Evolutionary conservation across 306 rosid species (phyloP).

Genomic region (Malus sieversii): DNA sequence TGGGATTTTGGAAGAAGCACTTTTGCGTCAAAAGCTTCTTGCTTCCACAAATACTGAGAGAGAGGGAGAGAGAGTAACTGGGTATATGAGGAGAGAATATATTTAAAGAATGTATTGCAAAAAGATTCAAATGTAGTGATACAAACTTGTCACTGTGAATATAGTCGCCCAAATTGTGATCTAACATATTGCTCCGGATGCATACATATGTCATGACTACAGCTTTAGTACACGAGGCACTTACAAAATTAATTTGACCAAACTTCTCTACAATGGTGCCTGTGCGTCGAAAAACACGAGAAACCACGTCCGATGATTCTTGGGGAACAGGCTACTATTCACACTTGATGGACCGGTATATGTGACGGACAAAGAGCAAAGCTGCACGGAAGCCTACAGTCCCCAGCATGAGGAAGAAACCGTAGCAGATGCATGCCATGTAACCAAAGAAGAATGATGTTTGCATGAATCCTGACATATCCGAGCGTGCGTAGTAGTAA

Average conservation of each 20-base stretch:
- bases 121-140: slow-evolving; percentile 36
- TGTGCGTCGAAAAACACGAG: slow-evolving; percentile 3
- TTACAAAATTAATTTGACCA: slow-evolving; percentile 51
- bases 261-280: slow-evolving; percentile 42
- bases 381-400: slow-evolving; percentile 66
- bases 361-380: slow-evolving; percentile 56
- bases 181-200: slow-evolving; percentile 40
- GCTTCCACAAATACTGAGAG: neutral
- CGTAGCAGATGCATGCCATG: slow-evolving; percentile 71
- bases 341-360: slow-evolving; percentile 55
- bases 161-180: slow-evolving; percentile 31
- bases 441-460: slow-evolving; percentile 64
- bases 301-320: slow-evolving; percentile 5
- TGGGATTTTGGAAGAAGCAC: no score
- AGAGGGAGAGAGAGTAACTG: neutral
- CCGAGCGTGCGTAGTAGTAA: slow-evolving; percentile 60
- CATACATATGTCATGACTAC: slow-evolving; percentile 27
- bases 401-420: slow-evolving; percentile 72
- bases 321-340: slow-evolving; percentile 40
- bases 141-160: slow-evolving; percentile 38
- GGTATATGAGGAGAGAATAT: neutral
- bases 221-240: slow-evolving; percentile 37
- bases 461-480: slow-evolving; percentile 68
- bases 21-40: no score
- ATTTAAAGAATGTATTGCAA: slow-evolving; percentile 29